These are phyloP conservation scores for Venturia effusa DNA, from an alignment of 2,329 filamentous ascomycete genomes.

Conservation along the genomic window DNA sequence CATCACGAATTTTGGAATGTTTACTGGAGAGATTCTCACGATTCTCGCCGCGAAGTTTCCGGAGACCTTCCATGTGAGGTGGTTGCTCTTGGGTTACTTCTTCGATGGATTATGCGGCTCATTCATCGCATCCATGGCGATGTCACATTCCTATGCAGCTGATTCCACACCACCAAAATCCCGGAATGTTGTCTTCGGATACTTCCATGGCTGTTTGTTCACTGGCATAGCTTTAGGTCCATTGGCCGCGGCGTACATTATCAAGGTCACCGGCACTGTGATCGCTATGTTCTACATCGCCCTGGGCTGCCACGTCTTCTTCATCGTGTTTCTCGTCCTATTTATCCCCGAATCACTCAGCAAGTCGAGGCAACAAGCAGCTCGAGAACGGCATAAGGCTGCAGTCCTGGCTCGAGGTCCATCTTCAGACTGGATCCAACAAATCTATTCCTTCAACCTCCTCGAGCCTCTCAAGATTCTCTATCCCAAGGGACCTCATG, in stretches of 20 bases:
- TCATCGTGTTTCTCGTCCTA: constrained; percentile 60
- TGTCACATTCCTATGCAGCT: constrained; percentile 76
- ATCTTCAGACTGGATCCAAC: constrained; percentile 33
- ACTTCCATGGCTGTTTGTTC: constrained; percentile 83
- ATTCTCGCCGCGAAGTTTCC: constrained; percentile 70
- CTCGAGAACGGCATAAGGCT: constrained; percentile 55
- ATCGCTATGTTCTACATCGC: constrained; percentile 78
- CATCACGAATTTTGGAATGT: constrained; percentile 61
- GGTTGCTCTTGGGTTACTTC: constrained; percentile 65
- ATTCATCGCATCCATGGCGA: constrained; percentile 70
- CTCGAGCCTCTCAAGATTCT: constrained; percentile 69
- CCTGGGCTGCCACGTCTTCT: constrained; percentile 59
- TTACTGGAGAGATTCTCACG: constrained; percentile 64
- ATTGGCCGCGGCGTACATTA: constrained; percentile 66
- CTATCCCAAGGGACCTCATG: constrained; percentile 57
- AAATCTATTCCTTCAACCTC: constrained; percentile 47
- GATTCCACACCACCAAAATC: constrained; percentile 76
- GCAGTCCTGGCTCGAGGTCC: constrained; percentile 25
- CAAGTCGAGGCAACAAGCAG: constrained; percentile 56
- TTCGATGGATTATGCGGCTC: constrained; percentile 81
- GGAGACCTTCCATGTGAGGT: constrained; percentile 61
- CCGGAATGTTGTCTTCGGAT: constrained; percentile 75
- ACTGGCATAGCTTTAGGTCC: constrained; percentile 82
- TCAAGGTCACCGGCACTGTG: constrained; percentile 63
- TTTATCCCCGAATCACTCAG: constrained; percentile 78